Percentiles rank a stretch among this genome's conserved stretches.
phyloP scores from a whole-genome alignment of 2,329 filamentous ascomycete species.

The Emergomyces africanus region DNA sequence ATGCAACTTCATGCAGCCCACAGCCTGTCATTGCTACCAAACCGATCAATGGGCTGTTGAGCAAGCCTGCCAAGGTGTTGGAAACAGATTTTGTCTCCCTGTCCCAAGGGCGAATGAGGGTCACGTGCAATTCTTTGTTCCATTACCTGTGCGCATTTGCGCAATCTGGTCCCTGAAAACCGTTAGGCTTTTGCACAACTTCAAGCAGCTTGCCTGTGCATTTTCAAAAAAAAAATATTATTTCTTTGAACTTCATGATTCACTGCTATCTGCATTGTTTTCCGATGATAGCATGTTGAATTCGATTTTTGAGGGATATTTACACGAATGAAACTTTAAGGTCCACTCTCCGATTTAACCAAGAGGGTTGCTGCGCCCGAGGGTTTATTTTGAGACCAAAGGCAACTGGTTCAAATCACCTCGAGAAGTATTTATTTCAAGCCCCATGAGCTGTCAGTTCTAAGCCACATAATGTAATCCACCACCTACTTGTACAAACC shows the following conservation, averaged over 20 bases:
- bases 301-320: background rate
- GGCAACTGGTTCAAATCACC: background rate
- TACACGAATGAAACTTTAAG: background rate
- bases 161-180: background rate
- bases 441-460: no score
- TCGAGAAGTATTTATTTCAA: no score
- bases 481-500: no score
- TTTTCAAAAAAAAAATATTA: background rate
- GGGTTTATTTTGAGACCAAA: background rate
- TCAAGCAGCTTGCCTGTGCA: background rate
- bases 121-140: background rate
- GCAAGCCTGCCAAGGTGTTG: background rate
- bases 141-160: background rate
- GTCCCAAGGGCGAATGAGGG: background rate
- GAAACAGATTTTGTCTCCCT: background rate
- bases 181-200: background rate
- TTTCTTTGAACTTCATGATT: background rate
- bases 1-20: constrained; percentile 1
- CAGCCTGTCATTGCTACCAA: background rate
- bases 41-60: background rate
- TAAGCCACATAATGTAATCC: no score
- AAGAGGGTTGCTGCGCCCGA: background rate
- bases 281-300: background rate
- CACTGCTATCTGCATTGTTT: background rate
- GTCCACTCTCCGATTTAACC: background rate